phyloP scores from a whole-genome alignment of 2,329 filamentous ascomycete species.

The Botrytis fabae region DNA sequence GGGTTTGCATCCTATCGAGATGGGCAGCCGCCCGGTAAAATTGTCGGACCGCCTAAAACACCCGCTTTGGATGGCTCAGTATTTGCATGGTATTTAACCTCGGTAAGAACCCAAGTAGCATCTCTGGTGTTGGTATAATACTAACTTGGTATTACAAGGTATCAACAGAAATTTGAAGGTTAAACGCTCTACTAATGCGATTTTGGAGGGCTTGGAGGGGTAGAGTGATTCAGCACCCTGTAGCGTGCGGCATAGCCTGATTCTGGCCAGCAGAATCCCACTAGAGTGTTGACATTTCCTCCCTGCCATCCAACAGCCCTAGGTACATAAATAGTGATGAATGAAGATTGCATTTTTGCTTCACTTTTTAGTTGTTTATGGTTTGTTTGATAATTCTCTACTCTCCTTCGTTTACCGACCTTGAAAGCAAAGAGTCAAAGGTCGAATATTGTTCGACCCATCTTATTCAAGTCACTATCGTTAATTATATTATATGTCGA shows the following conservation, averaged over 20 bases:
- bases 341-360: neutral
- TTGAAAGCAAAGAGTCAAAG: neutral
- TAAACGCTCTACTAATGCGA: neutral
- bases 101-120: neutral
- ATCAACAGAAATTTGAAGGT: neutral
- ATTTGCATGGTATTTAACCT: neutral
- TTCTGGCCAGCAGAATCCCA: neutral
- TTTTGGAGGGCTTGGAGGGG: neutral
- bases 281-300: neutral
- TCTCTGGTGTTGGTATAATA: neutral
- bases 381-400: neutral
- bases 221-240: neutral
- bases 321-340: neutral
- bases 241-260: neutral
- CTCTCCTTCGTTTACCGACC: neutral
- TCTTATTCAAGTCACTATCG: neutral
- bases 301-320: neutral
- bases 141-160: neutral
- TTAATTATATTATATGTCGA: neutral
- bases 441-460: neutral
- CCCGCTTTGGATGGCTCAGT: neutral
- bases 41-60: neutral
- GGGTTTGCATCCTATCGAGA: neutral
- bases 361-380: neutral
- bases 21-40: constrained; percentile 10